Evolutionary conservation across 208 protist species (phyloP).

Genomic region (Blastocrithidia nonstop): DNA sequence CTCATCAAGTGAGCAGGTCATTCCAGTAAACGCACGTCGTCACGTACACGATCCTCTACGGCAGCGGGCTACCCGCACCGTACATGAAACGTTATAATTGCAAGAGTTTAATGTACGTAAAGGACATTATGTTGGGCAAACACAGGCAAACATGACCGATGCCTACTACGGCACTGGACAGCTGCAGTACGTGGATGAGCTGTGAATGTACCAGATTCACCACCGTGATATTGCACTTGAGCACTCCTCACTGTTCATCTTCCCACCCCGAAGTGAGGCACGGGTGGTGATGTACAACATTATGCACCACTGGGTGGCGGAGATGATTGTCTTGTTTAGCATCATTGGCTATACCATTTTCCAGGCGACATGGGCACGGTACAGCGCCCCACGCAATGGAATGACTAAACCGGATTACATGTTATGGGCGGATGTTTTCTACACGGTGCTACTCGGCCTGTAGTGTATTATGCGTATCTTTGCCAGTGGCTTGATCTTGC

Average conservation of each 20-base stretch:
- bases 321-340: slow-evolving; percentile 49
- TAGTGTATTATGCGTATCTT: slow-evolving; percentile 78
- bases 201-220: slow-evolving; percentile 74
- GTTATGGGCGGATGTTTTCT: slow-evolving; percentile 79
- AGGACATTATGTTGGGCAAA: slow-evolving; percentile 12
- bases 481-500: slow-evolving; percentile 59
- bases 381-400: slow-evolving; percentile 11
- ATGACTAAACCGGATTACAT: slow-evolving; percentile 45
- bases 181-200: slow-evolving; percentile 38
- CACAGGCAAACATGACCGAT: slow-evolving; percentile 35
- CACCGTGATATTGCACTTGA: slow-evolving; percentile 52
- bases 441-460: slow-evolving; percentile 58
- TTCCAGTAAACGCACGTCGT: no score
- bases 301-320: slow-evolving; percentile 79
- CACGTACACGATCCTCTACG: neutral
- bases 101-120: neutral
- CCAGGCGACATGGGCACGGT: slow-evolving; percentile 60
- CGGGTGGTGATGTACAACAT: slow-evolving; percentile 84
- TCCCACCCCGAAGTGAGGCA: slow-evolving; percentile 62
- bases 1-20: slow-evolving; percentile 46
- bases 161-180: slow-evolving; percentile 30
- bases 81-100: neutral
- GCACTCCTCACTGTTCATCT: slow-evolving; percentile 76
- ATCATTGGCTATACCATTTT: slow-evolving; percentile 80
- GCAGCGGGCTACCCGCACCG: neutral